phyloP scores from a whole-genome alignment of 208 protist species.

The Angomonas deanei region DNA sequence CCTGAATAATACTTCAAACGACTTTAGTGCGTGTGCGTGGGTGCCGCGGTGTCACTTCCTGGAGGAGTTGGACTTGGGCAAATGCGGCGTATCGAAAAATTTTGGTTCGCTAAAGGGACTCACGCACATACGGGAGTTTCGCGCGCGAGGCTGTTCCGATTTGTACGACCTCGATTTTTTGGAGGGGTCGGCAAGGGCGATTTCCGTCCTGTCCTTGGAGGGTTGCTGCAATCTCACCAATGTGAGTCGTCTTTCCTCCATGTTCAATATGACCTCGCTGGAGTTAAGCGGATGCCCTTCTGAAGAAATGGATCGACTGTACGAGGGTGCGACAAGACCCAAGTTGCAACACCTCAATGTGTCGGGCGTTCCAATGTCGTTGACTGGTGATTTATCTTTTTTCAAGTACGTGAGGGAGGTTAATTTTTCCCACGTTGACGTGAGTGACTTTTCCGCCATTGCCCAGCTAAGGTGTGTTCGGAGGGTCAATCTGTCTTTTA shows the following conservation, averaged over 20 bases:
- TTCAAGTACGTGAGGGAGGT: not conserved
- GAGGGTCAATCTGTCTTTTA: not conserved
- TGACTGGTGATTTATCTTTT: not conserved
- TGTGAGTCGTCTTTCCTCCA: too few relatives aligned
- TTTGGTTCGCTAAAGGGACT: too few relatives aligned
- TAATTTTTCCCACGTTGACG: not conserved
- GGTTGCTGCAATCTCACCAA: too few relatives aligned
- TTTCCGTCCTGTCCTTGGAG: too few relatives aligned
- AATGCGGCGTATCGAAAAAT: not conserved
- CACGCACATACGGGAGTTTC: too few relatives aligned
- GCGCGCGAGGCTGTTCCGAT: too few relatives aligned
- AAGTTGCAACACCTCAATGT: not conserved
- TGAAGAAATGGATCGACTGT: too few relatives aligned
- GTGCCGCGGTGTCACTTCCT: not conserved
- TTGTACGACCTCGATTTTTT: too few relatives aligned
- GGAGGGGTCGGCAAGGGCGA: too few relatives aligned
- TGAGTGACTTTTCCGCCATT: not conserved
- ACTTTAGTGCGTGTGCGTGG: not conserved
- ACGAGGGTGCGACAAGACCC: too few relatives aligned
- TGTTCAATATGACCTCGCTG: too few relatives aligned
- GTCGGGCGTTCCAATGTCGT: not conserved
- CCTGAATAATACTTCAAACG: not conserved
- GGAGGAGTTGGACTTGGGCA: not conserved
- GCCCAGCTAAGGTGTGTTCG: not conserved
- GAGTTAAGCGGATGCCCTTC: too few relatives aligned